Base-by-base conservation (phyloP, 768 basidiomycete genomes). In the Auricularia sp. region DNA sequence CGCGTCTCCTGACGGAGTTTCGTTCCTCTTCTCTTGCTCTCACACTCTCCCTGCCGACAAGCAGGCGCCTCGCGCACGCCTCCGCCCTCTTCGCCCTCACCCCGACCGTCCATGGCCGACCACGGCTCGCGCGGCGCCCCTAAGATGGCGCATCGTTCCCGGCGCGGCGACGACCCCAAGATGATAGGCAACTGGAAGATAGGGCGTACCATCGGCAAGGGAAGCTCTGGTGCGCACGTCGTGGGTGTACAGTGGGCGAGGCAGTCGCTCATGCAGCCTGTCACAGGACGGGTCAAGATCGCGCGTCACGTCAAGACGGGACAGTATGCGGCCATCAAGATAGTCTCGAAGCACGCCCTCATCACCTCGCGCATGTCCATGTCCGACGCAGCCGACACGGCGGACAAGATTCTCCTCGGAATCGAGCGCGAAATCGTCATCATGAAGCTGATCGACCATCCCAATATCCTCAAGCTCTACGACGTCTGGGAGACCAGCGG, bases 381-480 rank as follows among this genome's bases (percentile, higher is more conserved):
- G 66, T 82, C 82, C 5, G 84, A 85, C 44, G 83, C 84, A 68
- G 81, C 83, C 67, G 87, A 83, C 3, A 90, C 88, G 75, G 82
- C 83, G 2, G 89, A 93, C 67, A 92, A 91, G 74, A 85, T 87
- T 67, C 84, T 88, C 65, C 83, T 95, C 59, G 89, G 91, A 3
- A 88, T 98, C 66, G 93, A 97, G 73, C 80, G 92, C 67, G 95
- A 98, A 75, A 96, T 98, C 66, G 92, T 91, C 64, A 94, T 98
- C 87, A 96, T 98, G 95, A 98, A 98, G 75, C 88, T 98, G 70
- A 94, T 98, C 87, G 91, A 95, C 71, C 95, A 98, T 72, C 95
- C 93, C 1, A 97, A 97, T 76, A 93, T 98, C 70, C 85, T 98
- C 80, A 86, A 89, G 66, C 87, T 98, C 47, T 94, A 92, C 75